Conservation (phyloP, 177 flowering plant species). For the Telopea speciosissima region DNA sequence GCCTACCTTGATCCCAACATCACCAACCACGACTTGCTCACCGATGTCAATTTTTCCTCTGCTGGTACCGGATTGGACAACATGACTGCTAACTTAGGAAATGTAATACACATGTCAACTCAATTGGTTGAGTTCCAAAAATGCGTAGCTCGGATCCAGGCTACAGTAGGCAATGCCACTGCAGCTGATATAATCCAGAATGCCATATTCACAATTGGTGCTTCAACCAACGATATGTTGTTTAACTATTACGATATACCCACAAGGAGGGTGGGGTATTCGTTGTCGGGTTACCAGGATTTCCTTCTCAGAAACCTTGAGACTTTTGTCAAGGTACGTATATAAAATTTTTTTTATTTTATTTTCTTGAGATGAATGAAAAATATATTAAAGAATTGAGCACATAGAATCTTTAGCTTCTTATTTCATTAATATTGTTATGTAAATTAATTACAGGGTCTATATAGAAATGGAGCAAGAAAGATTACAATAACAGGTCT, state of each 20-base stretch:
- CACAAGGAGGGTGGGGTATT: conserved; percentile 10
- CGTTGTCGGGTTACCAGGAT: conserved; percentile 21
- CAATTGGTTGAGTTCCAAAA: conserved; percentile 15
- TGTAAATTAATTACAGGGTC: conserved; percentile 16
- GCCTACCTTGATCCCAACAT: conserved; percentile 21
- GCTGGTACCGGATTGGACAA: conserved; percentile 26
- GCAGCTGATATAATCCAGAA: conserved; percentile 10
- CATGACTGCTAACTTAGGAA: conserved; percentile 1
- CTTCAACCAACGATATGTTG: conserved; percentile 30
- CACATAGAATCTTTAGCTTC: no score
- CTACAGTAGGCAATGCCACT: conserved; percentile 6
- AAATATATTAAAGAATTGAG: no score
- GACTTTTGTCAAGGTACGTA: conserved; percentile 25
- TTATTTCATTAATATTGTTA: no score
- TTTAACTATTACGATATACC: conserved; percentile 21
- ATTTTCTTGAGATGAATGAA: no score
- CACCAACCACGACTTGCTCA: conserved; percentile 18
- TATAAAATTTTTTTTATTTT: no score
- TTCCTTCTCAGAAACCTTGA: conserved; percentile 22
- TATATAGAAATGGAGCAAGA: conserved; percentile 25
- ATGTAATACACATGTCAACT: conserved; percentile 7
- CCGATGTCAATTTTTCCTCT: conserved; percentile 31
- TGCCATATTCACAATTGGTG: conserved; percentile 23
- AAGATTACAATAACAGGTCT: conserved; percentile 24
- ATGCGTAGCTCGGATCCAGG: conserved; percentile 10